Percentiles rank a stretch among this genome's conserved stretches.
These are phyloP conservation scores for Saccharomyces hybrid DNA, from an alignment of 1,139 yeast species.

Conservation along the genomic window DNA sequence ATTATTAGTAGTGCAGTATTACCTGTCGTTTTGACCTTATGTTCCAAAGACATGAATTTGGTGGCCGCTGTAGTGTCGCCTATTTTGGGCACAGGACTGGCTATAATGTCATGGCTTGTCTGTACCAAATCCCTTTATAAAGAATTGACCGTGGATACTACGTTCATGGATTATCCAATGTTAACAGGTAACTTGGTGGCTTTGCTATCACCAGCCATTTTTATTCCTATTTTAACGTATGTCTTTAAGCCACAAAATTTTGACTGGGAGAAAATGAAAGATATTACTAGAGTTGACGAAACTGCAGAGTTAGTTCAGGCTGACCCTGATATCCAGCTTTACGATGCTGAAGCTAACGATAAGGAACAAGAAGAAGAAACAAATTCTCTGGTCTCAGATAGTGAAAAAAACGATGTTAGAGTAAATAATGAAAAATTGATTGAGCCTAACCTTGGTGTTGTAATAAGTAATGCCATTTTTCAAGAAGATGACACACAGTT, in stretches of 20 bases:
- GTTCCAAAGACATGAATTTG: slow-evolving; percentile 58
- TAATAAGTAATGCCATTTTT: slow-evolving; percentile 2
- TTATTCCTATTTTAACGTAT: slow-evolving; percentile 59
- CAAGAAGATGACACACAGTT: slow-evolving; percentile 22
- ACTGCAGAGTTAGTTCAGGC: slow-evolving; percentile 43
- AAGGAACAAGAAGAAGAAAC: slow-evolving; percentile 8
- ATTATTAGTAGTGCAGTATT: slow-evolving; percentile 80
- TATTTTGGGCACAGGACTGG: slow-evolving; percentile 51
- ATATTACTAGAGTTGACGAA: slow-evolving; percentile 58
- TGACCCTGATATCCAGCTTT: slow-evolving; percentile 5
- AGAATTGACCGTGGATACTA: slow-evolving; percentile 48
- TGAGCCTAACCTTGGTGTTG: slow-evolving; percentile 17
- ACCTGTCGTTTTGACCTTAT: slow-evolving; percentile 64
- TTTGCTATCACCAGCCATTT: slow-evolving; percentile 60
- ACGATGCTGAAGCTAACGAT: slow-evolving; percentile 31
- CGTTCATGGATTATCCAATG: slow-evolving; percentile 77
- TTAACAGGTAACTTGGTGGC: slow-evolving; percentile 82
- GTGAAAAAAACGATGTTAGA: slow-evolving; percentile 21
- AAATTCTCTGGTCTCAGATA: slow-evolving; percentile 16
- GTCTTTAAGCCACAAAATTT: slow-evolving; percentile 62
- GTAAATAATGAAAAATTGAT: slow-evolving; percentile 38
- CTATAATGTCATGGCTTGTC: slow-evolving; percentile 60
- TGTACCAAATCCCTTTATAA: slow-evolving; percentile 50
- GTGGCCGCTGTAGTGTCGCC: slow-evolving; percentile 57
- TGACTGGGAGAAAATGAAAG: slow-evolving; percentile 57